Evolutionary conservation across 805 yeast genomes (phyloP).

Genomic region (Komagataella mondaviorum): DNA sequence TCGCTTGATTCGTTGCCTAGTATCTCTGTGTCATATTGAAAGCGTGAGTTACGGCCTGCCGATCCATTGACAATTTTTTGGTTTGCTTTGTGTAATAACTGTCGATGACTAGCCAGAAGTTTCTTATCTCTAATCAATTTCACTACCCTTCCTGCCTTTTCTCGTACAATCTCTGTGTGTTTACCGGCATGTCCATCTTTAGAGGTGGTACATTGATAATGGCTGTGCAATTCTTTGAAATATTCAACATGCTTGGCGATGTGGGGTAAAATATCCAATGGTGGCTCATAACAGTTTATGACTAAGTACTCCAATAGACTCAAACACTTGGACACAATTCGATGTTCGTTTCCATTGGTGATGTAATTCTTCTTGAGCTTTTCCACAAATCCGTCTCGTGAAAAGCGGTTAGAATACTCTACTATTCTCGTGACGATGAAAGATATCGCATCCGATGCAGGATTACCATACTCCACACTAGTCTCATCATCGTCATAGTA

Average conservation of each 20-base stretch:
- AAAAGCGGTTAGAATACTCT: slow-evolving; percentile 1
- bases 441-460: neutral
- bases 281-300: slow-evolving; percentile 11
- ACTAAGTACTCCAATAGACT: slow-evolving; percentile 12
- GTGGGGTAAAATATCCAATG: slow-evolving; percentile 11
- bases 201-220: slow-evolving; percentile 6
- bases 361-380: slow-evolving; percentile 12
- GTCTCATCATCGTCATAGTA: neutral
- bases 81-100: slow-evolving; percentile 3
- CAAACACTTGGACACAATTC: slow-evolving; percentile 14
- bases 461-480: neutral
- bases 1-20: neutral
- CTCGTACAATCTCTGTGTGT: slow-evolving; percentile 11
- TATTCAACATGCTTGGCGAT: slow-evolving; percentile 6
- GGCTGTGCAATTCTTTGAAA: slow-evolving; percentile 6
- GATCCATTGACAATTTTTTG: neutral
- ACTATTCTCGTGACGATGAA: slow-evolving; percentile 1
- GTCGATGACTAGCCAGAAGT: slow-evolving; percentile 7
- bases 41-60: neutral
- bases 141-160: slow-evolving; percentile 6
- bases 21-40: neutral
- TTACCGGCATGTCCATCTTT: slow-evolving; percentile 11
- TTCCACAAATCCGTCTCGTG: slow-evolving; percentile 2
- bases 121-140: slow-evolving; percentile 6
- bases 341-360: slow-evolving; percentile 15